Conservation (phyloP, 345 rosid species). For the Viola odorata region DNA sequence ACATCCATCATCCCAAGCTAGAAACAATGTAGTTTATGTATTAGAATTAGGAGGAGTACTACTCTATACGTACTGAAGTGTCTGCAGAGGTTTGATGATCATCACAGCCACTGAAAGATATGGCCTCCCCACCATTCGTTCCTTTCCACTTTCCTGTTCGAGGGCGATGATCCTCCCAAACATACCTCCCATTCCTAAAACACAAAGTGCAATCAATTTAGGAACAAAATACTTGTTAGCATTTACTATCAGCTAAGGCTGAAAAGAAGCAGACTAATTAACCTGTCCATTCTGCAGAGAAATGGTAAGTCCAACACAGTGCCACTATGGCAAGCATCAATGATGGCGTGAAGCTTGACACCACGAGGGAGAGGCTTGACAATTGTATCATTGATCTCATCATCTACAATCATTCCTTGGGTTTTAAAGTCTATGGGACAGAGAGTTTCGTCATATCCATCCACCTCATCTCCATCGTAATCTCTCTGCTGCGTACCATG, state of each 20-base stretch:
- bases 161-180: constrained; percentile 87
- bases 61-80: constrained; percentile 44
- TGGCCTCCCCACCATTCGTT: constrained; percentile 80
- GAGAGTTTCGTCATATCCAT: constrained; percentile 86
- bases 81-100: constrained; percentile 83
- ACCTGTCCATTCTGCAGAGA: constrained; percentile 88
- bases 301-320: constrained; percentile 77
- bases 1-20: neutral
- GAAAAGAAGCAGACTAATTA: neutral
- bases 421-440: constrained; percentile 65
- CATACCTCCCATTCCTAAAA: constrained; percentile 45
- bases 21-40: neutral
- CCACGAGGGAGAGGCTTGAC: constrained; percentile 82
- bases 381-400: constrained; percentile 73
- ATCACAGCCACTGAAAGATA: constrained; percentile 88
- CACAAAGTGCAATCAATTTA: no score
- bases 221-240: neutral
- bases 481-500: constrained; percentile 76
- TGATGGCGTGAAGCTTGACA: constrained; percentile 79
- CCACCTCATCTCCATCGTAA: constrained; percentile 61
- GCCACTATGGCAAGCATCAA: constrained; percentile 94
- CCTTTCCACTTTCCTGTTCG: constrained; percentile 80
- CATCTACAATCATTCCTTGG: constrained; percentile 79
- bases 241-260: neutral
- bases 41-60: neutral